Evolutionary conservation across 2,329 filamentous ascomycete genomes (phyloP), one percentile per base, ranked within the genome.

Genomic region (Trichoderma endophyticum): DNA sequence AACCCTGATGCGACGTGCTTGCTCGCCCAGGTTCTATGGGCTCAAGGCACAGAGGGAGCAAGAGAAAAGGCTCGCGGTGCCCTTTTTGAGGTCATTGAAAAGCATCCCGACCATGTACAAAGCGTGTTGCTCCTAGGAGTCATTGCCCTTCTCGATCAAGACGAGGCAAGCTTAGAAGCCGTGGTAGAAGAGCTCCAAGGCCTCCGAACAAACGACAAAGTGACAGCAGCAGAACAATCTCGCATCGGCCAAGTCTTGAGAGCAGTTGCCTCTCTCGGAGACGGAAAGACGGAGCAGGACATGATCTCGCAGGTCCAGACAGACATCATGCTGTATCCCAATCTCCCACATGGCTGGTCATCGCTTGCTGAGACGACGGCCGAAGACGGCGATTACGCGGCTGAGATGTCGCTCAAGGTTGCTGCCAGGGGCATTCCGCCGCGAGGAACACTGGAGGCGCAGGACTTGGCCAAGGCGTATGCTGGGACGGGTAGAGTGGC

Each of bases 1-100:
- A 90, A 94, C 73, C 92, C 95, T 0, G 94, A 98, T 78, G 92
- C 95, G 1, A 91, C 94, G 0, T 98, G 95, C 77, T 86, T 98
- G 14, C 86, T 98, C 14, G 93, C 95, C 0, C 94, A 98, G 81
- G 93, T 98, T 0, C 86, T 98, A 0, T 99, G 96, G 95, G 95
- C 95, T 0, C 94, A 93, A 75, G 94, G 93, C 9, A 90, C 90
- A 0, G 89, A 91, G 7, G 86, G 90, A 1, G 92, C 95, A 70
- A 89, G 91, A 61, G 89, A 91, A 64, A 90, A 92, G 73, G 95
- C 95, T 18, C 88, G 94, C 4, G 90, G 92, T 67, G 89, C 93
- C 74, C 86, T 99, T 1, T 95, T 97, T 77, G 90, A 91, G 15
- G 91, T 92, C 43, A 91, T 97, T 14, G 93, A 95, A 76, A 87